Conservation (phyloP, 352 stramenopile genomes). For the Globisporangium polare region DNA sequence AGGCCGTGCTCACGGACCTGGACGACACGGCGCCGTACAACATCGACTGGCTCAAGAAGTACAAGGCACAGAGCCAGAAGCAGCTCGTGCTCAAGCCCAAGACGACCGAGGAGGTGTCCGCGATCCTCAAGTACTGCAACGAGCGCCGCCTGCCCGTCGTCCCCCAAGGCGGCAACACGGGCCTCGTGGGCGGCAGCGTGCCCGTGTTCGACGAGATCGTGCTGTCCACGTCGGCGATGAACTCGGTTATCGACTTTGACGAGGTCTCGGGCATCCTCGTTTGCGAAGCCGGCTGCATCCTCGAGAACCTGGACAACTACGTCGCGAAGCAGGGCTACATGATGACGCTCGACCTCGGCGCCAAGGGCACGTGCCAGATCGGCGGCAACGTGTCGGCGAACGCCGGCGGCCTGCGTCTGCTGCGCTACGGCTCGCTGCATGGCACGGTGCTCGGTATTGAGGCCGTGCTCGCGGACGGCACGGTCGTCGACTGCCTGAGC, state of each 20-base stretch:
- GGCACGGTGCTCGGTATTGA: constrained; percentile 93
- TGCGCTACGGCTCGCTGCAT: constrained; percentile 94
- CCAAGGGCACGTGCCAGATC: constrained; percentile 98
- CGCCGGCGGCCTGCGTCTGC: constrained; percentile 92
- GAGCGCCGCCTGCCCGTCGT: constrained; percentile 87
- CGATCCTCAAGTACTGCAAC: constrained; percentile 93
- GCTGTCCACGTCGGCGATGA: constrained; percentile 90
- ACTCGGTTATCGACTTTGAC: constrained; percentile 91
- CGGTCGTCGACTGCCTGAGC: constrained; percentile 88
- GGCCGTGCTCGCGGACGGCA: constrained; percentile 92
- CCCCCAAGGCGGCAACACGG: constrained; percentile 96
- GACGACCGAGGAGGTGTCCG: constrained; percentile 83
- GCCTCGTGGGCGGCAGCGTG: constrained; percentile 93
- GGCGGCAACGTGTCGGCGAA: constrained; percentile 96
- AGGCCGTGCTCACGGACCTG: constrained; percentile 57
- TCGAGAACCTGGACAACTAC: constrained; percentile 91
- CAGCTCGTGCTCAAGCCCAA: constrained; percentile 86
- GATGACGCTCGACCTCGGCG: constrained; percentile 95
- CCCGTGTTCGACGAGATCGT: constrained; percentile 93
- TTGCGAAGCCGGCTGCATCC: constrained; percentile 91
- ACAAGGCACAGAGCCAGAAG: constrained; percentile 49
- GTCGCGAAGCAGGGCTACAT: constrained; percentile 84
- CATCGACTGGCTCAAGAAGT: constrained; percentile 86
- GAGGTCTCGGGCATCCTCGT: constrained; percentile 74
- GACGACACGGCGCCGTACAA: constrained; percentile 75